Conservation (phyloP, 495 filamentous ascomycete genomes). For the Penicillium tannophilum region DNA sequence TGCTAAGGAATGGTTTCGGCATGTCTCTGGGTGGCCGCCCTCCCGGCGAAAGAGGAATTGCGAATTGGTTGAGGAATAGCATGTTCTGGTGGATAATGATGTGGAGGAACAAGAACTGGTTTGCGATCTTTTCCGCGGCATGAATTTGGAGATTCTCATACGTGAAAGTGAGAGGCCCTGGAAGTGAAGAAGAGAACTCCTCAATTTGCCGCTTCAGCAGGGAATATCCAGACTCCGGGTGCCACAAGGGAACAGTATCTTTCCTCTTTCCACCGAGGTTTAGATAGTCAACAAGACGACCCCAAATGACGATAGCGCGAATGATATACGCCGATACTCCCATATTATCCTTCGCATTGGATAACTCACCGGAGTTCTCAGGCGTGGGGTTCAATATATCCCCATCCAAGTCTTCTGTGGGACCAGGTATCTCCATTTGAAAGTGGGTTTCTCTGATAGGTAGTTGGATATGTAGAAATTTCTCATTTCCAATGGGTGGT, state of each 20-base stretch:
- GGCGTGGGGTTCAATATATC: conserved; percentile 66
- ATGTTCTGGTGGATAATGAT: conserved; percentile 86
- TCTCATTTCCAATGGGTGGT: conserved; percentile 88
- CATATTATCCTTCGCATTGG: conserved; percentile 81
- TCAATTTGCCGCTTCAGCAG: conserved; percentile 70
- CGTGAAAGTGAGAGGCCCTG: conserved; percentile 69
- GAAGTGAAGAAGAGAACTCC: conserved; percentile 69
- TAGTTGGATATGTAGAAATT: conserved; percentile 83
- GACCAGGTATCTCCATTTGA: conserved; percentile 85
- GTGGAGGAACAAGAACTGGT: conserved; percentile 94
- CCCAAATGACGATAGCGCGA: conserved; percentile 84
- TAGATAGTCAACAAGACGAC: conserved; percentile 83
- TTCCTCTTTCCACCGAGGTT: conserved; percentile 88
- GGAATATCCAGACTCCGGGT: conserved; percentile 72
- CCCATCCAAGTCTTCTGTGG: conserved; percentile 83
- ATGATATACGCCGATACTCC: conserved; percentile 92
- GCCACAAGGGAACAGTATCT: conserved; percentile 79
- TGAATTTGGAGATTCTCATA: conserved; percentile 83
- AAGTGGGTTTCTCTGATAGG: conserved; percentile 90
- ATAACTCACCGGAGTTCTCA: conserved; percentile 62
- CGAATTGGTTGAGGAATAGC: conserved; percentile 87
- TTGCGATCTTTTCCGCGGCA: conserved; percentile 79
- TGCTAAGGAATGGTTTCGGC: conserved; percentile 76
- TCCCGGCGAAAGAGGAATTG: conserved; percentile 70
- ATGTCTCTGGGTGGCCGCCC: conserved; percentile 70